Evolutionary conservation across 768 basidiomycete species (phyloP), one percentile per base, ranked within the genome.

Genomic region (Tubosaeta brunneosetosa): DNA sequence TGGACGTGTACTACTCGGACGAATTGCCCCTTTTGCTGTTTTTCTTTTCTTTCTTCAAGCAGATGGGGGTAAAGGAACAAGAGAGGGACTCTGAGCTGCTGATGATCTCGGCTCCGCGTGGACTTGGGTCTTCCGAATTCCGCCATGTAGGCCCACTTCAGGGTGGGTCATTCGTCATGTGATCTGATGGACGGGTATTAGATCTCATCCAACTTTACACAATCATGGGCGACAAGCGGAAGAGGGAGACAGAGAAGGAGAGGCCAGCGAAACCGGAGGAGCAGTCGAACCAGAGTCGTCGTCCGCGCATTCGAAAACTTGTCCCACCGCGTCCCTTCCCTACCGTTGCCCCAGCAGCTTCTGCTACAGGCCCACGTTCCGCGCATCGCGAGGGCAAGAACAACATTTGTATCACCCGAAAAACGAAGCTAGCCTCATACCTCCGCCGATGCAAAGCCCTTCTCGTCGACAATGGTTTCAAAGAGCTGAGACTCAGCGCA

Each of bases 301-400:
- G 67, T 31, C 63, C 59, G 6, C 69, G 68, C 52, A 79, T 86
- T 41, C 79, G 78, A 31, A 91, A 87, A 60, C 81, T 93, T 37
- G 78, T 75, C 3, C 86, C 91, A 11, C 77, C 82, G 8, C 78
- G 88, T 34, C 91, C 90, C 3, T 90, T 83, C 64, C 86, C 90
- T 31, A 83, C 83, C 0, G 86, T 92, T 5, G 79, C 89, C 29
- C 68, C 77, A 1, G 84, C 85, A n/a, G 85, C 83, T 19, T 85
- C 85, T 53, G 86, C 86, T 6, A 88, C 88, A 1, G 90, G 90
- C 1, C 89, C 91, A 25, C 84, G 82, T 32, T 91, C 90, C 6
- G 78, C 82, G 32, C 88, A 88, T 56, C 80, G 75, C 13, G 86
- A 91, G 64, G 90, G 89, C 53, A 91, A 88, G 65, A 91, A 90